Conservation (phyloP, 2,329 filamentous ascomycete genomes). For the Aspergillus quadricinctus region DNA sequence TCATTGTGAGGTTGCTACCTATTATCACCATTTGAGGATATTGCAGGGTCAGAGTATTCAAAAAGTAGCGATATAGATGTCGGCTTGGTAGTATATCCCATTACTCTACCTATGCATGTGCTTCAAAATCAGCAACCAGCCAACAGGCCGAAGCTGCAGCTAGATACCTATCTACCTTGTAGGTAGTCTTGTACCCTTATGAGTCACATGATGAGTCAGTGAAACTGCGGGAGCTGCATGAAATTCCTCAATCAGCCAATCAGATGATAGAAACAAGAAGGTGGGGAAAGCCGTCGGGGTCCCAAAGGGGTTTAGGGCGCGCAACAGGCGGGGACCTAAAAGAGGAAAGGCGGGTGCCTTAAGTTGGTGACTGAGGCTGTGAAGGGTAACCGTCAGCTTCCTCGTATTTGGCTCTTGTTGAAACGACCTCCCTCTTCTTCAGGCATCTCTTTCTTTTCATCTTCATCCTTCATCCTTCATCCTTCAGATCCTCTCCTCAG, state of each 20-base stretch:
- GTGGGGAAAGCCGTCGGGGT: constrained; percentile 16
- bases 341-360: constrained; percentile 14
- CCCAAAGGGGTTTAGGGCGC: constrained; percentile 22
- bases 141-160: no score
- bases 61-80: no score
- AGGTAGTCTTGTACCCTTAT: no score
- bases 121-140: no score
- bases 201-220: neutral
- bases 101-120: neutral
- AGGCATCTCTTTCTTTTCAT: constrained; percentile 1
- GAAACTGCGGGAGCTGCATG: neutral
- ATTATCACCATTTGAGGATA: neutral
- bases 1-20: neutral
- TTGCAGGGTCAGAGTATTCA: neutral
- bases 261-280: neutral
- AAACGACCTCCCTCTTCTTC: constrained; percentile 4
- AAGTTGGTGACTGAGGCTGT: neutral
- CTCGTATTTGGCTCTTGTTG: neutral
- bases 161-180: no score
- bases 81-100: no score
- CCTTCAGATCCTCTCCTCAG: neutral
- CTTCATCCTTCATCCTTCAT: neutral
- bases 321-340: constrained; percentile 23
- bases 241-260: neutral
- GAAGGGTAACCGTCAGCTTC: constrained; percentile 5